phyloP scores from a whole-genome alignment of 306 rosid species.

The Rosa lucieae region DNA sequence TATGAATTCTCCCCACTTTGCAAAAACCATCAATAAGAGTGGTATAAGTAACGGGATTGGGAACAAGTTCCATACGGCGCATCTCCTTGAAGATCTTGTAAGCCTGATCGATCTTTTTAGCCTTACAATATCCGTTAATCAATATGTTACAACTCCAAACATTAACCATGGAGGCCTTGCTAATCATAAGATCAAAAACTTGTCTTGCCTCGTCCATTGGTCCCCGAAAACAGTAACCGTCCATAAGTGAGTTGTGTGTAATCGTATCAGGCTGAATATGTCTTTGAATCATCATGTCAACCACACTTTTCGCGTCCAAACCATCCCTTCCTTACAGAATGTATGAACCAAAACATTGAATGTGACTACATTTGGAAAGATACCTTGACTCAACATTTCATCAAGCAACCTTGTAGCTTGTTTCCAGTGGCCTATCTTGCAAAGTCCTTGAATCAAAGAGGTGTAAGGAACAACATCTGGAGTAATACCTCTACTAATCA shows the following conservation, averaged over 20 bases:
- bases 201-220: neutral
- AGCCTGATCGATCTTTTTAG: too few species aligned
- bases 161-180: neutral
- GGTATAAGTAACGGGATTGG: too few species aligned
- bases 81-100: too few species aligned
- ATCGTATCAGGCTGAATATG: neutral
- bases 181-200: neutral
- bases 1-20: neutral
- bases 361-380: neutral
- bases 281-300: neutral
- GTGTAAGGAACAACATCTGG: too few species aligned
- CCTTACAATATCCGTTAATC: too few species aligned
- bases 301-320: neutral
- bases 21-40: too few species aligned
- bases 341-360: neutral
- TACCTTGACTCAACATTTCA: neutral
- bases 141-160: neutral
- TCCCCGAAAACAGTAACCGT: slow-evolving; percentile 1
- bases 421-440: too few species aligned
- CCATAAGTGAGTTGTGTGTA: slow-evolving; percentile 1
- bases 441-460: too few species aligned
- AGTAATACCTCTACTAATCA: too few species aligned
- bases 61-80: too few species aligned
- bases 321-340: neutral
- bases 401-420: too few species aligned